phyloP scores from a whole-genome alignment of 331 rosid genomes.

The Cydonia oblonga region DNA sequence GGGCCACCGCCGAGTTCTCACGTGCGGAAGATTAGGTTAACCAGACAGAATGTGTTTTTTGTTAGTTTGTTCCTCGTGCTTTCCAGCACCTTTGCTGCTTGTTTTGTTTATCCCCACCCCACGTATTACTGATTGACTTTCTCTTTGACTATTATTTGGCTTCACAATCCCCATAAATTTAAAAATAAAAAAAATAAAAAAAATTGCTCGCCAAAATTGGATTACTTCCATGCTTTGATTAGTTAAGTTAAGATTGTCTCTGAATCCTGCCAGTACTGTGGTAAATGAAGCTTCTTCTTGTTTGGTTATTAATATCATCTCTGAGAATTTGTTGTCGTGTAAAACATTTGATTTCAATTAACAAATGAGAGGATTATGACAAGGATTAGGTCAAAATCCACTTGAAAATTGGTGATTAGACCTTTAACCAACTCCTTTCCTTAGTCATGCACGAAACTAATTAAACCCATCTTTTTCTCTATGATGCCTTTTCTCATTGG shows the following conservation, averaged over 20 bases:
- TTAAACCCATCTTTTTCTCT: neutral
- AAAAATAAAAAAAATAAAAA: too few species aligned
- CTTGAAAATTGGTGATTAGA: slow-evolving; percentile 22
- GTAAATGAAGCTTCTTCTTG: neutral
- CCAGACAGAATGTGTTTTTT: slow-evolving; percentile 10
- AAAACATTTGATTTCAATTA: slow-evolving; percentile 10
- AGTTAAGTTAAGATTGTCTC: neutral
- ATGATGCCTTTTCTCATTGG: neutral
- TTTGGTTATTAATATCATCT: neutral
- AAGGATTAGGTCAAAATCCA: slow-evolving; percentile 27
- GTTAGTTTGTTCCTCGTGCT: neutral
- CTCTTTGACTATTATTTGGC: slow-evolving; percentile 14
- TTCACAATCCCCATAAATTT: slow-evolving; percentile 36
- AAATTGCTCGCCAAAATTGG: neutral
- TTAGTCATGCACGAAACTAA: slow-evolving; percentile 27
- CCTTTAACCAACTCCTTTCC: slow-evolving; percentile 16
- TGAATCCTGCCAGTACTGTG: slow-evolving; percentile 6
- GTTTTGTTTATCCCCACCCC: neutral
- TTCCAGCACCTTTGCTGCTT: slow-evolving; percentile 23
- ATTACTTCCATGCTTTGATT: neutral
- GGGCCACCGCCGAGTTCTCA: slow-evolving; percentile 40
- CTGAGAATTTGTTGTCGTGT: slow-evolving; percentile 25
- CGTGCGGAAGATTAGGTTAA: slow-evolving; percentile 28
- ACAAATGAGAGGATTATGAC: neutral
- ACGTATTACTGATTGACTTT: slow-evolving; percentile 26